These are phyloP conservation scores for Epichloe sylvatica DNA, from an alignment of 2,329 filamentous ascomycete genomes.

Conservation along the genomic window DNA sequence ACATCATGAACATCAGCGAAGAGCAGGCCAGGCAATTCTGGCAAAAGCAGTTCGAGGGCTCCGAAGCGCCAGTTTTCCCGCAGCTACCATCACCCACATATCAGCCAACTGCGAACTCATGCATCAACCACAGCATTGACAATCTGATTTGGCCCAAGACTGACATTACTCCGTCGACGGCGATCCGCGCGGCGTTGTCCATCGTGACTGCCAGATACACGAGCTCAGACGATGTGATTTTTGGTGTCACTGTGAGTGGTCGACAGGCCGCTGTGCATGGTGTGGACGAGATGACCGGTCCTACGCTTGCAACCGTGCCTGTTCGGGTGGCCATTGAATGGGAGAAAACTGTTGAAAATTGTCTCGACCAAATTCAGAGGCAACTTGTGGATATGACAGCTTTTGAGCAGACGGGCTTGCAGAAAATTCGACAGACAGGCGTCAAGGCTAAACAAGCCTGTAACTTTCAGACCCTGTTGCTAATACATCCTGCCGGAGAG, in stretches of 20 bases:
- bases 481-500: background rate
- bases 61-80: background rate
- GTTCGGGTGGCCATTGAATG: conserved; percentile 7
- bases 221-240: conserved; percentile 18
- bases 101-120: conserved; percentile 2
- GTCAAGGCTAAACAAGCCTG: conserved; percentile 6
- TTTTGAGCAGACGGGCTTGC: conserved; percentile 16
- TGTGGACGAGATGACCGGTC: conserved; percentile 15
- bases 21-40: conserved; percentile 26
- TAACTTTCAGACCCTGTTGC: conserved; percentile 8
- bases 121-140: background rate
- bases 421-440: conserved; percentile 13
- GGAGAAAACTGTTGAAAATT: conserved; percentile 4
- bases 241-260: conserved; percentile 15
- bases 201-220: conserved; percentile 25
- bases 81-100: background rate
- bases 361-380: conserved; percentile 10
- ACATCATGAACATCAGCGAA: conserved; percentile 22
- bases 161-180: conserved; percentile 10
- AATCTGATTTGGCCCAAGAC: conserved; percentile 4
- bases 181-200: conserved; percentile 15
- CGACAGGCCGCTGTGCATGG: conserved; percentile 14
- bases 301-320: conserved; percentile 17
- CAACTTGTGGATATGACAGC: conserved; percentile 12
- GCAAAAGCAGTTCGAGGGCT: conserved; percentile 11